These are phyloP conservation scores for Kodamaea restingae DNA, from an alignment of 805 yeast species.

Conservation along the genomic window DNA sequence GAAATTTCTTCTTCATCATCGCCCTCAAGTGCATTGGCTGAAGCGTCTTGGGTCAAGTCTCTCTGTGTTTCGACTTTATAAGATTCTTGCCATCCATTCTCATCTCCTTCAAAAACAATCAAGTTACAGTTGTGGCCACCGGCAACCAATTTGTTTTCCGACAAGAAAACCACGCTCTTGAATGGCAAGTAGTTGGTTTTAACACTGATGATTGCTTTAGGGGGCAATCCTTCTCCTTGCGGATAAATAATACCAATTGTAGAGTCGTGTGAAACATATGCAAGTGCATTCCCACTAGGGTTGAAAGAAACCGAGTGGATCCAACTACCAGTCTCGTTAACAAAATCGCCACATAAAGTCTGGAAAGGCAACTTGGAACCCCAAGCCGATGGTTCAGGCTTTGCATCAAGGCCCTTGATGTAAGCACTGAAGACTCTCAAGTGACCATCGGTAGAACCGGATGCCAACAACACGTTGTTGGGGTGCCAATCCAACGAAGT, in stretches of 20 bases:
- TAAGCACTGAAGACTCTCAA: conserved; percentile 85
- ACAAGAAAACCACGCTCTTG: conserved; percentile 65
- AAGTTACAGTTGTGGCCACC: conserved; percentile 95
- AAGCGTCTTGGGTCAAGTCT: conserved; percentile 44
- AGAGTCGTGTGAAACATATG: conserved; percentile 83
- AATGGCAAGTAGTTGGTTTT: conserved; percentile 76
- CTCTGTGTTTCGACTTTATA: conserved; percentile 50
- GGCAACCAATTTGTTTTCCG: conserved; percentile 65
- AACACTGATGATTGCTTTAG: conserved; percentile 53
- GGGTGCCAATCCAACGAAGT: conserved; percentile 89
- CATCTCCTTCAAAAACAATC: conserved; percentile 71
- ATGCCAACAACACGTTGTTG: conserved; percentile 79
- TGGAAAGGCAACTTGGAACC: conserved; percentile 94
- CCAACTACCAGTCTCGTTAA: conserved; percentile 75
- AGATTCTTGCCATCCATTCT: conserved; percentile 58
- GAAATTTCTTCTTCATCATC: conserved; percentile 54
- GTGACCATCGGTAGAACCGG: conserved; percentile 93
- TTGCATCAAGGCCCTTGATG: conserved; percentile 81
- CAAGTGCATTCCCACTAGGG: conserved; percentile 73
- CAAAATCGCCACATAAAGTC: conserved; percentile 79
- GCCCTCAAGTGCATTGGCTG: conserved; percentile 21
- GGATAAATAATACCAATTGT: conserved; percentile 79
- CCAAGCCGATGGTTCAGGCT: conserved; percentile 82
- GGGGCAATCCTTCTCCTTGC: conserved; percentile 59
- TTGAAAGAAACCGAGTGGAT: conserved; percentile 86